Percentiles rank a stretch among this genome's conserved stretches.
These are phyloP conservation scores for Alternaria triticimaculans DNA, from an alignment of 2,329 filamentous ascomycete genomes.

Conservation along the genomic window DNA sequence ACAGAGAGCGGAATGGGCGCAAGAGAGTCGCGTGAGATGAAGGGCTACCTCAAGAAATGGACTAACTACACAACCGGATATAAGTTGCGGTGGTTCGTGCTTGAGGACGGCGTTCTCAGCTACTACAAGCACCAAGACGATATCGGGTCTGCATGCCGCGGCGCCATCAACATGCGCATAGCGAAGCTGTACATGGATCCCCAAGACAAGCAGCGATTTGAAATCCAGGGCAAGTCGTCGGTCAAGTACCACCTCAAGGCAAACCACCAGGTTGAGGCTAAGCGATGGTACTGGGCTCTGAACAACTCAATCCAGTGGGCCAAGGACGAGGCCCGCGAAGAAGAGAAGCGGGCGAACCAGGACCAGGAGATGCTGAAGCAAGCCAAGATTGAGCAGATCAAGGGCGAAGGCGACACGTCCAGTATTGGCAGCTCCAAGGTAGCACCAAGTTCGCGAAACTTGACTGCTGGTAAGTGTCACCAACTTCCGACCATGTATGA, in stretches of 20 bases:
- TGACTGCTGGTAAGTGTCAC: conserved; percentile 37
- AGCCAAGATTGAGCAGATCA: conserved; percentile 76
- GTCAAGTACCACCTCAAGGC: conserved; percentile 98
- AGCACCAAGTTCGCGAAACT: conserved; percentile 29
- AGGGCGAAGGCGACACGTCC: conserved; percentile 49
- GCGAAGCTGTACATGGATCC: conserved; percentile 94
- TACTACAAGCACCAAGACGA: conserved; percentile 99
- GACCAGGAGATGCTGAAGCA: conserved; percentile 76
- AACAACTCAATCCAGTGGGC: conserved; percentile 99
- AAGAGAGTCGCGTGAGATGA: conserved; percentile 94
- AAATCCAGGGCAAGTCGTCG: conserved; percentile 96
- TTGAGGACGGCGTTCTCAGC: conserved; percentile 95
- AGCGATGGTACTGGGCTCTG: conserved; percentile 98
- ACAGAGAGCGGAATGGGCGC: conserved; percentile 68
- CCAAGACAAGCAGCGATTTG: conserved; percentile 96
- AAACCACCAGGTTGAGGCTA: conserved; percentile 97
- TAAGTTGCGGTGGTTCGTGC: conserved; percentile 95
- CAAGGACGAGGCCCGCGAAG: conserved; percentile 94
- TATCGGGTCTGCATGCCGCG: conserved; percentile 91
- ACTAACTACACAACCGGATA: conserved; percentile 98
- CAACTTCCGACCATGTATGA: neutral
- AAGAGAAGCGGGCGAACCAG: conserved; percentile 76
- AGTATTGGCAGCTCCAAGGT: conserved; percentile 48
- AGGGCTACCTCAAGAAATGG: conserved; percentile 99
- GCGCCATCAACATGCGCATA: conserved; percentile 98